phyloP scores from a whole-genome alignment of 2,329 filamentous ascomycete species.

The Chaetomium strumarium region DNA sequence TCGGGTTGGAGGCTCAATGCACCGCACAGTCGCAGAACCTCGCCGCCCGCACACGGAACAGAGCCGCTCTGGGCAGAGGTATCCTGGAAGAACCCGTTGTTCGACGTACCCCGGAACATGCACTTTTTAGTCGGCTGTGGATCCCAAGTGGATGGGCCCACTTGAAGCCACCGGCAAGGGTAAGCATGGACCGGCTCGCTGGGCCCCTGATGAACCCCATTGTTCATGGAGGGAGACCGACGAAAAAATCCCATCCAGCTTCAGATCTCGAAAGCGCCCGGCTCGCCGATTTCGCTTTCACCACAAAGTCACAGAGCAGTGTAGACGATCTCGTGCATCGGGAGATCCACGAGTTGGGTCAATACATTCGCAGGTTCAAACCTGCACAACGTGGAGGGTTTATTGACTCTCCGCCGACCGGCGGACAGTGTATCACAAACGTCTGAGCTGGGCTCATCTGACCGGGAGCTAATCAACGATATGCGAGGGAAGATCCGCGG shows the following conservation, averaged over 20 bases:
- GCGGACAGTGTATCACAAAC: no score
- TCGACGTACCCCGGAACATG: constrained; percentile 17
- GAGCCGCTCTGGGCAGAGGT: constrained; percentile 1
- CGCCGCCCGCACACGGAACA: neutral
- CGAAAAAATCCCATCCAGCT: neutral
- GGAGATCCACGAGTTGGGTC: no score
- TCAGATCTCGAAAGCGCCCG: constrained; percentile 8
- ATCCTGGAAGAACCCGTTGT: constrained; percentile 17
- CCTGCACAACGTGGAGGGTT: no score
- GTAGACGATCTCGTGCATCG: neutral
- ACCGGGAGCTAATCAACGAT: neutral
- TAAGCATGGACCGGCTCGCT: constrained; percentile 23
- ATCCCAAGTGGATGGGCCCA: constrained; percentile 25
- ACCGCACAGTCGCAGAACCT: neutral
- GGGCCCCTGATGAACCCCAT: constrained; percentile 9
- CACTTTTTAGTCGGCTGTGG: constrained; percentile 23
- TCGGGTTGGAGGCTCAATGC: neutral
- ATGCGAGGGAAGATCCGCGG: neutral
- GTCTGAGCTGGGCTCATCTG: neutral
- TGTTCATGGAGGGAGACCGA: neutral
- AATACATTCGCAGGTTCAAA: no score
- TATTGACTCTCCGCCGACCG: no score
- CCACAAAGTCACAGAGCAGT: no score
- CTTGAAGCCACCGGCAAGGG: constrained; percentile 25
- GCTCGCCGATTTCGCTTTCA: neutral